These are phyloP conservation scores for Linum trigynum DNA, from an alignment of 345 rosid species.

Conservation along the genomic window DNA sequence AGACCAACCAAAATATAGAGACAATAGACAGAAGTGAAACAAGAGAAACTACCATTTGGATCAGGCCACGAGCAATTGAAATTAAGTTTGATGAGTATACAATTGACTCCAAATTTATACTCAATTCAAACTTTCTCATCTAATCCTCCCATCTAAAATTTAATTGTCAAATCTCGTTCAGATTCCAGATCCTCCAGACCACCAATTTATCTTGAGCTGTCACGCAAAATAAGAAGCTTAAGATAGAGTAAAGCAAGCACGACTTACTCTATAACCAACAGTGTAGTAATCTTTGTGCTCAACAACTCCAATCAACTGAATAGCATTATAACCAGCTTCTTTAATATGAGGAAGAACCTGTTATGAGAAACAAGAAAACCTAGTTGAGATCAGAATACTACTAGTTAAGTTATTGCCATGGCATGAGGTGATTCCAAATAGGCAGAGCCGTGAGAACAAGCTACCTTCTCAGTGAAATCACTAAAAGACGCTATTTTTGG, in stretches of 20 bases:
- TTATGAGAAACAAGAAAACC: conserved; percentile 3
- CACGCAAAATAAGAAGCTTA: conserved; percentile 3
- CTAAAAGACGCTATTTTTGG: conserved; percentile 64
- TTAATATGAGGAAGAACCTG: conserved; percentile 94
- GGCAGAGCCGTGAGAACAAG: conserved; percentile 13
- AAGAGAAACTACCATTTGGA: no score
- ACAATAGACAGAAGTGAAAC: no score
- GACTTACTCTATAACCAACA: conserved; percentile 83
- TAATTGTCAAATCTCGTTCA: no score
- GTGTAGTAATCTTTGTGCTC: conserved; percentile 96
- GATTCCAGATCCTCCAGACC: background rate
- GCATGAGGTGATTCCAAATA: background rate
- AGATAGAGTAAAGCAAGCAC: conserved; percentile 6
- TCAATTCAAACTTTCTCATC: no score
- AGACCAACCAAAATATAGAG: no score
- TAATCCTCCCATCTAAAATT: no score
- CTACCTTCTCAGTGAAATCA: conserved; percentile 74
- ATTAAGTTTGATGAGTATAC: no score
- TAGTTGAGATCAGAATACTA: background rate
- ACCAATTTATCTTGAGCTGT: background rate
- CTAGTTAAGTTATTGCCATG: conserved; percentile 1
- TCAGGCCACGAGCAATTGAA: no score
- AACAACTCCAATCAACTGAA: conserved; percentile 79
- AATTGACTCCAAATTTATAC: no score
- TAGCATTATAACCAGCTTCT: conserved; percentile 83